Evolutionary conservation across 306 rosid genomes (phyloP), one percentile per base, ranked within the genome.

Genomic region (Ziziphus jujuba): DNA sequence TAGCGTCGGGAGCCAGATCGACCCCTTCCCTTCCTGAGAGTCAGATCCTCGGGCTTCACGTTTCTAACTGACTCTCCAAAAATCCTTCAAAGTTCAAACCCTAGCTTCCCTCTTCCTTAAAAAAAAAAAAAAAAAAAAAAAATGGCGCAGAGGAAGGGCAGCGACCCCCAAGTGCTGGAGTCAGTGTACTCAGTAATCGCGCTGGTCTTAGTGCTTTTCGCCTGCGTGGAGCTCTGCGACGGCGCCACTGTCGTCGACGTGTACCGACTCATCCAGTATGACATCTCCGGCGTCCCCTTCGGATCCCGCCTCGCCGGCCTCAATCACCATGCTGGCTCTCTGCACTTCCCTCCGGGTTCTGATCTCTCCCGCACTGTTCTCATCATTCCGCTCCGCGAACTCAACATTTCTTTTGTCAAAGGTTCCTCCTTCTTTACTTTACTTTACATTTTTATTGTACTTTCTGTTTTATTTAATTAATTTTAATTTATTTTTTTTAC

Each of bases 331-430:
- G 99, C 99, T 7, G 86, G 87, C 9, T 95, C 99, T 45, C 73
- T 84, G 3, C 87, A 88, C 72, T 93, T 88, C 67, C 79, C 95
- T 31, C 81, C 99, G 2, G 82, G 84, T 51, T 74, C 97, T 36
- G 99, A 95, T 90, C 96, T 95, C 82, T 90, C 99, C 3, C 99
- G 99, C 74, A 48, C 99, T 3, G 99, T 95, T 5, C 82, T 95
- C 70, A 79, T 95, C 66, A 79, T 85, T 28, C 99, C 97, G 6
- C 82, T 95, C 34, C 93, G 91, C 6, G 96, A 95, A 34, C 85
- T 90, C 87, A 79, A 90, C 65, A 79, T 95, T 71, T 76, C 92
- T 40, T 90, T 90, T 50, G 85, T 95, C 70, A 73, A 65, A 82
- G 99, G 99, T 95, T 21, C 56, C 72, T 56, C 31, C 35, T 21